Evolutionary conservation across 176 grass and related monocot genomes (phyloP).

Genomic region (Triticum turgidum): DNA sequence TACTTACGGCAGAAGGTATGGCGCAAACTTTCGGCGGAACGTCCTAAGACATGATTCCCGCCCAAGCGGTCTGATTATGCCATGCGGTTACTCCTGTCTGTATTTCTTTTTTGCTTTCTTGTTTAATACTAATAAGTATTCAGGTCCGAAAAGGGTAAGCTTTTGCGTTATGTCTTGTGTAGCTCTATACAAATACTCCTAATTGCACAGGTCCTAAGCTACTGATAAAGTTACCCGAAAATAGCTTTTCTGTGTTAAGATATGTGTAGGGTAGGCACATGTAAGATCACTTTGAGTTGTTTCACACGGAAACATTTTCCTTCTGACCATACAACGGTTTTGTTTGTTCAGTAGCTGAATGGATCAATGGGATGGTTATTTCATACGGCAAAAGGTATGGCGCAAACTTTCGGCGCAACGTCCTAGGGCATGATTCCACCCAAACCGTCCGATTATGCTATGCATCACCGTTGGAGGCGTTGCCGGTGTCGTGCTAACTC

Average conservation of each 20-base stretch:
- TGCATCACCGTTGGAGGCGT: neutral
- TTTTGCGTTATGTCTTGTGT: neutral
- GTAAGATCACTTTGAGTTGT: neutral
- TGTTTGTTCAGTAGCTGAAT: neutral
- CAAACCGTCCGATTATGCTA: neutral
- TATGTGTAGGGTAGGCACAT: conserved; percentile 27
- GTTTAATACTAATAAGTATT: neutral
- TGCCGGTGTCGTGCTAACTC: too few species aligned
- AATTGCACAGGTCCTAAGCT: neutral
- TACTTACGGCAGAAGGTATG: neutral
- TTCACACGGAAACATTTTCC: too few species aligned
- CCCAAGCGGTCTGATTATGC: neutral
- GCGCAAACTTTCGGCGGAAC: neutral
- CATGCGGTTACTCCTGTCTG: neutral
- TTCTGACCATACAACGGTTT: neutral
- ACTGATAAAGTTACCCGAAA: conserved; percentile 11
- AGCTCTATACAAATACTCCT: neutral
- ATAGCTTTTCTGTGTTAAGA: neutral
- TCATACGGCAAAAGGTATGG: too few species aligned
- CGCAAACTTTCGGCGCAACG: neutral
- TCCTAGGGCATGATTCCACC: neutral
- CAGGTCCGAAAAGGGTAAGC: neutral
- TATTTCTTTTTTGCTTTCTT: neutral
- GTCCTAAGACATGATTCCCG: too few species aligned
- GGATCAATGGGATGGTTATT: neutral